These are phyloP conservation scores for Neonectria coccinea DNA, from an alignment of 2,329 filamentous ascomycete genomes.

Conservation along the genomic window DNA sequence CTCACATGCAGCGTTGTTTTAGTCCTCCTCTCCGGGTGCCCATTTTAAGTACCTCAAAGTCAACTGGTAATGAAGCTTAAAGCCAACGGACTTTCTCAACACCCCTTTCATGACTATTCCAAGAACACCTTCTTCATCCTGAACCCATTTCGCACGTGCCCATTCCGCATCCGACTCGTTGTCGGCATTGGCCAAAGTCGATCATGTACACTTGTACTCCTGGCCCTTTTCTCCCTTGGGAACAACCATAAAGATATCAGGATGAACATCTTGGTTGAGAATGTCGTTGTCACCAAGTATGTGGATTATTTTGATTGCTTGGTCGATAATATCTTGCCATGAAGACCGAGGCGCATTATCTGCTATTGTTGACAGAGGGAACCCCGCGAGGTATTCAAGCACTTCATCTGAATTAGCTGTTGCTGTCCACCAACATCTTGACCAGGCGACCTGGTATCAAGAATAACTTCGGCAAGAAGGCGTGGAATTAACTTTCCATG, in stretches of 20 bases:
- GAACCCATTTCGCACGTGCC: slow-evolving; percentile 32
- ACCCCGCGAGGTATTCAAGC: no score
- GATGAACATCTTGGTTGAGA: slow-evolving; percentile 41
- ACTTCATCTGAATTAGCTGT: no score
- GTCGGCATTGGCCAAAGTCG: slow-evolving; percentile 41
- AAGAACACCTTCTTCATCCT: slow-evolving; percentile 42
- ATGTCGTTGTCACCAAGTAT: no score
- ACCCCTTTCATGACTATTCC: slow-evolving; percentile 31
- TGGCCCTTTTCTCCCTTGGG: background rate
- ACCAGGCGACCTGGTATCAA: no score
- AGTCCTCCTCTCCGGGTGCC: slow-evolving; percentile 15
- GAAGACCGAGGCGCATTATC: no score
- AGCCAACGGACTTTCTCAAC: slow-evolving; percentile 28
- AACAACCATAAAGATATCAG: slow-evolving; percentile 41
- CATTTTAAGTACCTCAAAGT: slow-evolving; percentile 27
- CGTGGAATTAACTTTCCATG: no score
- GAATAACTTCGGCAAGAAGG: no score
- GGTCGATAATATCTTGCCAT: no score
- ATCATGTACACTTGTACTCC: slow-evolving; percentile 40
- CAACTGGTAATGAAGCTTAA: slow-evolving; percentile 22
- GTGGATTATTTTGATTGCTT: no score
- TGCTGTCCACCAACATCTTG: no score
- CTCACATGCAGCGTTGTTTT: background rate
- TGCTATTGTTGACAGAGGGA: no score
- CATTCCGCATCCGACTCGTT: slow-evolving; percentile 40